Percentiles rank a stretch among this genome's conserved stretches.
These are phyloP conservation scores for Zygosaccharomyces pseudobailii DNA, from an alignment of 1,139 yeast genomes.

Conservation along the genomic window DNA sequence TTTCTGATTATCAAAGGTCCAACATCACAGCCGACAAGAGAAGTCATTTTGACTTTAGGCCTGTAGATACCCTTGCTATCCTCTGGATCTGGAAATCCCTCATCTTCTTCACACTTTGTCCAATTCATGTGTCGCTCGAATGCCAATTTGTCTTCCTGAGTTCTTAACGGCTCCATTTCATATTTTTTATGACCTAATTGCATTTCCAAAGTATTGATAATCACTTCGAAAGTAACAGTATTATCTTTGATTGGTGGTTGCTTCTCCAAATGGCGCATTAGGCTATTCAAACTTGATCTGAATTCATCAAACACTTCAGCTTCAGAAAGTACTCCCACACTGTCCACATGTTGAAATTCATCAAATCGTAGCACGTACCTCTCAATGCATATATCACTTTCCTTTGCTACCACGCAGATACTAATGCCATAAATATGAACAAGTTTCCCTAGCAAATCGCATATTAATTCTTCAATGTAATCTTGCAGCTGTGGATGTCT, in stretches of 20 bases:
- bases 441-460: conserved; percentile 25
- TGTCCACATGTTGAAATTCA: conserved; percentile 27
- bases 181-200: conserved; percentile 24
- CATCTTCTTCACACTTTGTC: conserved; percentile 27
- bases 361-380: conserved; percentile 31
- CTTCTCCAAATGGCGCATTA: conserved; percentile 25
- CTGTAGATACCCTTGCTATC: conserved; percentile 7
- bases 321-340: conserved; percentile 15
- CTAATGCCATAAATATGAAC: conserved; percentile 22
- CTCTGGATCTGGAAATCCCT: conserved; percentile 14
- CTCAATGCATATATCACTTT: conserved; percentile 25
- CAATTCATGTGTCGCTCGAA: conserved; percentile 31
- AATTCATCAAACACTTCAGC: conserved; percentile 30
- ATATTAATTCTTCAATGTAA: conserved; percentile 31
- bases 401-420: conserved; percentile 23
- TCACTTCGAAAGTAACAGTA: conserved; percentile 26
- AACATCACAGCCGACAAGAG: conserved; percentile 32
- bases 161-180: conserved; percentile 8
- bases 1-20: conserved; percentile 29
- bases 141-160: conserved; percentile 12
- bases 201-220: conserved; percentile 28
- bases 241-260: conserved; percentile 24
- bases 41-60: conserved; percentile 25
- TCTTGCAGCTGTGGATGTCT: conserved; percentile 28
- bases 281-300: conserved; percentile 29